Base-by-base conservation (phyloP, 495 filamentous ascomycete species). In the Trichocladium antarcticum region DNA sequence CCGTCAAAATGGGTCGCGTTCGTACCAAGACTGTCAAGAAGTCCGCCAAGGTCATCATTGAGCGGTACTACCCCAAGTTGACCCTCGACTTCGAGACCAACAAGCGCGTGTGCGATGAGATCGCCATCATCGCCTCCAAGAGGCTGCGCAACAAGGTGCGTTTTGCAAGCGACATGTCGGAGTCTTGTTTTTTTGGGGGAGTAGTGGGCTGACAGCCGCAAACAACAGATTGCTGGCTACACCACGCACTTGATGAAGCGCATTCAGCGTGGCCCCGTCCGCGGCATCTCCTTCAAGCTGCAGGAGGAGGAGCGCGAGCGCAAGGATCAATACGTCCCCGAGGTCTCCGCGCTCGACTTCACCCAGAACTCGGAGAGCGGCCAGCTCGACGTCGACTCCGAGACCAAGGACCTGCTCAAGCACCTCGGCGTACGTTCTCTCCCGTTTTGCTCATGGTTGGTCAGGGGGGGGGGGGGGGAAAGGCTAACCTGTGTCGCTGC, bases 41-140 rank as follows among this genome's bases (percentile, higher is more conserved):
- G 78, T 97, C 89, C 73, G 89, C 93, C 74, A 97, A 97, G 84
- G 87, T 96, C 80, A 88, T 97, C 75, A 96, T 98, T 74, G 92
- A 97, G 82, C 84, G 85, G 58, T 95, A 95, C 79, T 95, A 98
- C 80, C 93, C 92, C 64, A 87, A 87, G 72, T 77, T 99, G 68
- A 95, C 89, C 48, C 87, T 97, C 70, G 93, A 97, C 76, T 99
- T 99, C 79, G 93, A 99, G 80, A 93, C 87, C 81, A 98, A 98
- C 84, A 97, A 98, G 84, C 77, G 90, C 57, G 89, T 96, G 62
- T 97, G 93, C 76, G 93, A 97, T 87, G 93, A 99, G 77, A 94
- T 99, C 61, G 93, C 93, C 67, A 95, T 97, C 73, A 99, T 97
- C 70, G 87, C 93, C 56, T 88, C 83, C 54, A 96, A 96, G 84